Evolutionary conservation across 192 early-diverging fungal genomes (phyloP).

Genomic region (Chytriomyces sp.): DNA sequence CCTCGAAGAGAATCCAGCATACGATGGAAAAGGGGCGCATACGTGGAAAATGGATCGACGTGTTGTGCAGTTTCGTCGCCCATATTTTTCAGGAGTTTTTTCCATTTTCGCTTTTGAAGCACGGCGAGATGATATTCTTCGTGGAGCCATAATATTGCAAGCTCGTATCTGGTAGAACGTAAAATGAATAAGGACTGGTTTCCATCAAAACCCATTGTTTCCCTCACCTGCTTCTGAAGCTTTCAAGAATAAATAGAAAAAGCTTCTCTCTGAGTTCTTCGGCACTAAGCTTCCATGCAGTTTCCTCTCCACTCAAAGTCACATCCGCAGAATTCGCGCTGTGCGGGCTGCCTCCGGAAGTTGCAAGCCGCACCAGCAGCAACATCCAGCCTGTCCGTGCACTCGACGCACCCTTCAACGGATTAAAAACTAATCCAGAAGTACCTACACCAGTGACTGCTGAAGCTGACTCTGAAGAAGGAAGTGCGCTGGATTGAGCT

Average conservation of each 20-base stretch:
- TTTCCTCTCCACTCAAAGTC: slow-evolving; percentile 1
- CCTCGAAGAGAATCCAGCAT: slow-evolving; percentile 39
- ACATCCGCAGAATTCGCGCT: background rate
- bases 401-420: slow-evolving; percentile 33
- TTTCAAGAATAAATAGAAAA: slow-evolving; percentile 62
- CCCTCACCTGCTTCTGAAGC: slow-evolving; percentile 63
- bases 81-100: background rate
- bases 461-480: background rate
- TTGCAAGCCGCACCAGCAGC: slow-evolving; percentile 43
- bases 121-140: slow-evolving; percentile 64
- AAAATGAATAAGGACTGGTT: slow-evolving; percentile 26
- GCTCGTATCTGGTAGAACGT: slow-evolving; percentile 54
- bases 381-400: slow-evolving; percentile 56
- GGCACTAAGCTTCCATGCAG: slow-evolving; percentile 9
- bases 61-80: background rate
- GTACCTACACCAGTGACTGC: background rate
- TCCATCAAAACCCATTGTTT: slow-evolving; percentile 13
- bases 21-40: slow-evolving; percentile 37
- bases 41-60: slow-evolving; percentile 11
- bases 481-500: background rate
- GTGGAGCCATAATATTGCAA: slow-evolving; percentile 77
- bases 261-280: slow-evolving; percentile 46
- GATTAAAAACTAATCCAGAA: slow-evolving; percentile 4
- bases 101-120: slow-evolving; percentile 5
- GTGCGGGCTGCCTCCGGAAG: background rate